Evolutionary conservation across 2,329 filamentous ascomycete genomes (phyloP).

Genomic region (Diaporthe vexans): DNA sequence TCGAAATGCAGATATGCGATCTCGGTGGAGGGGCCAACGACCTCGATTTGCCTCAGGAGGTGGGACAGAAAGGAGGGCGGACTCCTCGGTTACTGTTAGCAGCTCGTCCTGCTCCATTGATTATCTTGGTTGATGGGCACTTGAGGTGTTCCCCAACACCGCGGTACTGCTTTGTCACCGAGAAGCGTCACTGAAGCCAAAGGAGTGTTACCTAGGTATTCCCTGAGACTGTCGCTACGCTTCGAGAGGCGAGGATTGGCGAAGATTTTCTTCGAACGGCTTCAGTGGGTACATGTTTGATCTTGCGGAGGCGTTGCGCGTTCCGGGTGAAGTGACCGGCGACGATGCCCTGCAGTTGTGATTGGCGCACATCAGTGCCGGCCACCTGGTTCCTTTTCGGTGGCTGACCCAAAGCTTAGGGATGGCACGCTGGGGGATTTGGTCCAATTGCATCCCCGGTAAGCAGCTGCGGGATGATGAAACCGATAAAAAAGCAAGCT

Average conservation of each 20-base stretch:
- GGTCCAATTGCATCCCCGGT: neutral
- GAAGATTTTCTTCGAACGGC: neutral
- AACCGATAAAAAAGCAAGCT: neutral
- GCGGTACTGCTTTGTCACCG: neutral
- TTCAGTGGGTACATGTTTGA: neutral
- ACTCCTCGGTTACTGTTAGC: neutral
- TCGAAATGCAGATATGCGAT: neutral
- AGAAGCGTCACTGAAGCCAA: neutral
- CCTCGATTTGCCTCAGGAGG: neutral
- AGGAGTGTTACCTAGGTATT: too few species aligned
- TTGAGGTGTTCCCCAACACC: neutral
- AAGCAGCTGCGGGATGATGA: constrained; percentile 5
- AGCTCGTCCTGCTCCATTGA: constrained; percentile 14
- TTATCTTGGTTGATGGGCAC: neutral
- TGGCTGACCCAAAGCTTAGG: neutral
- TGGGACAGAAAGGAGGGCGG: constrained; percentile 9
- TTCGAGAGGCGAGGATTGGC: neutral
- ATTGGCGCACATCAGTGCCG: constrained; percentile 18
- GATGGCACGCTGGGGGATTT: neutral
- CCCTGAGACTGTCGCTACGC: too few species aligned
- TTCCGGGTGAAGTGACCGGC: neutral
- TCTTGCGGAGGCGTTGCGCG: neutral
- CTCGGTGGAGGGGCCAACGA: neutral
- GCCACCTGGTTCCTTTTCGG: neutral
- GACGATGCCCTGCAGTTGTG: constrained; percentile 3